Conservation (phyloP, 345 rosid genomes). For the Eucalyptus sp. region DNA sequence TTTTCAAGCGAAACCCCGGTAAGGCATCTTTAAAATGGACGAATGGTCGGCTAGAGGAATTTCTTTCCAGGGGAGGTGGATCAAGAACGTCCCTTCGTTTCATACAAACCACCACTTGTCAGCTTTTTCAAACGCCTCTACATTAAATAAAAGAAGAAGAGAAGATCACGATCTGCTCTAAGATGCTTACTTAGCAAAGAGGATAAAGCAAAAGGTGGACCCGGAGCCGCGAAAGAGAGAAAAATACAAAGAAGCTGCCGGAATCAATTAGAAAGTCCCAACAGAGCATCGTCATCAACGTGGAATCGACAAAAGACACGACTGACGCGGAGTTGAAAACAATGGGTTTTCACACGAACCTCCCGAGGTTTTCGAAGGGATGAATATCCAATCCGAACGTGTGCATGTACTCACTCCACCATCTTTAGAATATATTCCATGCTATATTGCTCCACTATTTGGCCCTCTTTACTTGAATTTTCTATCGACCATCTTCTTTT, state of each 20-base stretch:
- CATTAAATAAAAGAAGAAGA: neutral
- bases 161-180: neutral
- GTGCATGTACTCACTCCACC: neutral
- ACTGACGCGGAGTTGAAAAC: neutral
- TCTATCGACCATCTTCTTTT: neutral
- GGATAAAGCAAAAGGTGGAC: neutral
- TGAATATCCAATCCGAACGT: neutral
- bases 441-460: neutral
- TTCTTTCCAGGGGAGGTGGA: neutral
- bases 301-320: neutral
- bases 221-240: neutral
- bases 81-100: neutral
- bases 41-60: neutral
- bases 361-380: neutral
- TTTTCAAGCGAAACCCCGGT: neutral
- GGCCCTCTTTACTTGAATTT: neutral
- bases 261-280: neutral
- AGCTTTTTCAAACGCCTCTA: neutral
- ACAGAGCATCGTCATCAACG: neutral
- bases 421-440: neutral
- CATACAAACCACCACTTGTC: neutral
- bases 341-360: neutral
- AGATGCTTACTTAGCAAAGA: neutral
- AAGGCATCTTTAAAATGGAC: neutral
- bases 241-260: neutral